Conservation (phyloP, 169 alveolate species). For the Plasmodium adleri region DNA sequence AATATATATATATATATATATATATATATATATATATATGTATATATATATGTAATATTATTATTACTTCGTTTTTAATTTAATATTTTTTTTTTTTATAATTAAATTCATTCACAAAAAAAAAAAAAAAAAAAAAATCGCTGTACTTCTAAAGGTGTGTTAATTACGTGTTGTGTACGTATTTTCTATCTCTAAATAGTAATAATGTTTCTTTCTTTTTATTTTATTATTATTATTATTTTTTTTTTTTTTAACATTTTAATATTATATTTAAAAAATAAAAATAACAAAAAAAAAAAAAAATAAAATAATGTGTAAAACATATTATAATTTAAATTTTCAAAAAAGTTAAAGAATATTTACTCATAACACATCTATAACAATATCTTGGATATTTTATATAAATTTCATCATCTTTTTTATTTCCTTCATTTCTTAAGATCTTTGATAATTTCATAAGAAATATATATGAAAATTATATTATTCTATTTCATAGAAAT, state of each 20-base stretch:
- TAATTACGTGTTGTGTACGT: slow-evolving; percentile 3
- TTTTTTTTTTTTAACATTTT: neutral
- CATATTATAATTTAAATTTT: neutral
- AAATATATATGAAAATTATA: no score
- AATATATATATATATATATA: no score
- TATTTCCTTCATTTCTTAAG: no score
- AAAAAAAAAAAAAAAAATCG: no score
- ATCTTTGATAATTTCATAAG: no score
- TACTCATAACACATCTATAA: neutral
- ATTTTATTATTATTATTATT: neutral
- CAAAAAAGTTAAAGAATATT: neutral
- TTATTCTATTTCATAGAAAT: no score
- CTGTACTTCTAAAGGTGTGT: slow-evolving; percentile 5
- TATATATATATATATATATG: neutral
- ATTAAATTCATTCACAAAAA: no score
- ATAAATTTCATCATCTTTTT: no score
- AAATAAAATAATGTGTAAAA: neutral
- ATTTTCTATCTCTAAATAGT: neutral
- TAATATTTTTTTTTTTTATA: neutral
- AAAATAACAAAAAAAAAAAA: neutral
- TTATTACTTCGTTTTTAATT: neutral
- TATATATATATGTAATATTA: neutral
- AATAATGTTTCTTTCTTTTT: neutral
- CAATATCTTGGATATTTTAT: no score
- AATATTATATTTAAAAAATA: neutral